These are phyloP conservation scores for Thuja plicata DNA, from an alignment of 83 land plant genomes.

Conservation along the genomic window DNA sequence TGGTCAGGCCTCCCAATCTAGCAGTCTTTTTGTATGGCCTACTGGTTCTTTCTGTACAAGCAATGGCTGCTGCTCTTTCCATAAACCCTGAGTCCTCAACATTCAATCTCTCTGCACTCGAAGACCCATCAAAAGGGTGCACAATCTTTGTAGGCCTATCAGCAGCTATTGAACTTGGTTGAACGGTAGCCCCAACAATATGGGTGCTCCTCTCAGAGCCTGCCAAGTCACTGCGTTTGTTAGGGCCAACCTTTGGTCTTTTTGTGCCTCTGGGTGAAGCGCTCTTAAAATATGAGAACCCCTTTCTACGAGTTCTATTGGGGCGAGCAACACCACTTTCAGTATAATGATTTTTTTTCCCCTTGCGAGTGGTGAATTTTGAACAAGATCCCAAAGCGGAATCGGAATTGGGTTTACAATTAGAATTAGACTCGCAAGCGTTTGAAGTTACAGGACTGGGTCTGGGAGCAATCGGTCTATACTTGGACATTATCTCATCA, in stretches of 20 bases:
- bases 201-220: background rate
- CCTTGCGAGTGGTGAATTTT: background rate
- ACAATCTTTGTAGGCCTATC: background rate
- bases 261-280: background rate
- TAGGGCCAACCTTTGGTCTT: conserved; percentile 2
- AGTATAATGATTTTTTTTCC: background rate
- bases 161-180: background rate
- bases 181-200: background rate
- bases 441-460: conserved; percentile 19
- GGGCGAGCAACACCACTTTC: background rate
- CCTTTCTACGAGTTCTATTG: background rate
- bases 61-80: conserved; percentile 9
- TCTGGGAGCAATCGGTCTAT: conserved; percentile 66
- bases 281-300: background rate
- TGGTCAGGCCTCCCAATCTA: background rate
- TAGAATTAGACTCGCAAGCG: background rate
- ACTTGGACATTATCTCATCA: conserved; percentile 38
- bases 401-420: background rate
- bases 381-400: background rate
- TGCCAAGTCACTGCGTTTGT: background rate
- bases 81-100: conserved; percentile 3
- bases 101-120: background rate
- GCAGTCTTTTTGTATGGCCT: background rate
- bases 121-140: background rate
- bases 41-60: background rate